Evolutionary conservation across 2,329 filamentous ascomycete genomes (phyloP).

Genomic region (Ophiostoma novo-ulmi): DNA sequence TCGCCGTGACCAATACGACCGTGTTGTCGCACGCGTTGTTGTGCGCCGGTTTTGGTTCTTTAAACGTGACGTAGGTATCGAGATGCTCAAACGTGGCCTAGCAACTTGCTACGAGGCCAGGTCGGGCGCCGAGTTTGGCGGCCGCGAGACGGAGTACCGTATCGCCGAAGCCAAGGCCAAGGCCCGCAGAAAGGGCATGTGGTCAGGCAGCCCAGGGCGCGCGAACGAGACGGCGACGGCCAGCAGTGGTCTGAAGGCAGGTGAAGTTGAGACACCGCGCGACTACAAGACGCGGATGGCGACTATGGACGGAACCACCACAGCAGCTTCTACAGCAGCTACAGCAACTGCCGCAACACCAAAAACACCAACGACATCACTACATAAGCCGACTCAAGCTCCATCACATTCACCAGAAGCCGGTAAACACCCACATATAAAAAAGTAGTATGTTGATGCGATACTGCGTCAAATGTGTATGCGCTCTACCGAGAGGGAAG

Average conservation of each 20-base stretch:
- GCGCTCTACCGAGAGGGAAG: neutral
- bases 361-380: neutral
- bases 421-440: neutral
- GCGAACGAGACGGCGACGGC: slow-evolving; percentile 47
- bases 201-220: slow-evolving; percentile 57
- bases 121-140: slow-evolving; percentile 80
- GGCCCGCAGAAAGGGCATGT: slow-evolving; percentile 64
- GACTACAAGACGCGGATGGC: slow-evolving; percentile 68
- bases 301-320: slow-evolving; percentile 31
- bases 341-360: neutral
- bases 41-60: slow-evolving; percentile 60
- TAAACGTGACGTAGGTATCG: slow-evolving; percentile 74
- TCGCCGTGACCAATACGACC: slow-evolving; percentile 84
- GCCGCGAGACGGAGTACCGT: slow-evolving; percentile 58
- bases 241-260: slow-evolving; percentile 34
- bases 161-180: slow-evolving; percentile 63
- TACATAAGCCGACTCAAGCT: neutral
- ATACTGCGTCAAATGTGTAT: neutral
- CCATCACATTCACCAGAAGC: neutral
- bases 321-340: neutral
- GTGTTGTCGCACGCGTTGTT: slow-evolving; percentile 80
- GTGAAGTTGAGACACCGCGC: slow-evolving; percentile 67
- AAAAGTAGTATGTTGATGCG: neutral
- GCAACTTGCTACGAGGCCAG: slow-evolving; percentile 95
- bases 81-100: slow-evolving; percentile 80